Percentiles rank a stretch among this genome's conserved stretches.
These are phyloP conservation scores for Erigeron philadelphicus DNA, from an alignment of 140 eudicot genomes.

Conservation along the genomic window DNA sequence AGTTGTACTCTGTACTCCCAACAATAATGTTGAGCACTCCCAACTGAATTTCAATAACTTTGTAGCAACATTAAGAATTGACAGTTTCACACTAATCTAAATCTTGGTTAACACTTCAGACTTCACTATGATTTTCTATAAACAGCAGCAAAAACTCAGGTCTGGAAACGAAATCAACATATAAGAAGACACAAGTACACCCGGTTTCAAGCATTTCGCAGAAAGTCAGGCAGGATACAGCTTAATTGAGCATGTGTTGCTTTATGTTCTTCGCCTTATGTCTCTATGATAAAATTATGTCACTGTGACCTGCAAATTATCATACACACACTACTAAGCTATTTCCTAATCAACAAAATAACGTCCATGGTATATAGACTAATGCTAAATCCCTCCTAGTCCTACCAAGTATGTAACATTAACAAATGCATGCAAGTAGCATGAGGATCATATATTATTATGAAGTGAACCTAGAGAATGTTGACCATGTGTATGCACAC, in stretches of 20 bases:
- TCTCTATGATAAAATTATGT: neutral
- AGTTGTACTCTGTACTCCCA: neutral
- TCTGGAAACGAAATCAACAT: neutral
- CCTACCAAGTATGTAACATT: too few species aligned
- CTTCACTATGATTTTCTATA: neutral
- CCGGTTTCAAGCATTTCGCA: neutral
- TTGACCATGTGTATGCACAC: too few species aligned
- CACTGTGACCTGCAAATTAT: neutral
- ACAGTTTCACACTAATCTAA: neutral
- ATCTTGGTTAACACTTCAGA: neutral
- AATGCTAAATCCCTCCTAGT: too few species aligned
- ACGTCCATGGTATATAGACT: too few species aligned
- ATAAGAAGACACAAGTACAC: neutral
- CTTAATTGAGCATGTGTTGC: neutral
- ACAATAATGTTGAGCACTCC: neutral
- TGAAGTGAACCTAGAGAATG: too few species aligned
- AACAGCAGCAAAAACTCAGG: neutral
- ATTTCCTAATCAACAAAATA: too few species aligned
- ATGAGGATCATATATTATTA: too few species aligned
- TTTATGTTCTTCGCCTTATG: neutral
- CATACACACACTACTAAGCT: too few species aligned
- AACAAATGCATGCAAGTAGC: too few species aligned
- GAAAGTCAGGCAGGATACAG: neutral
- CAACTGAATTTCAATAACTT: neutral
- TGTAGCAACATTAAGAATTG: neutral